Evolutionary conservation across 345 rosid species (phyloP), one percentile per base, ranked within the genome.

Genomic region (Aethionema arabicum): DNA sequence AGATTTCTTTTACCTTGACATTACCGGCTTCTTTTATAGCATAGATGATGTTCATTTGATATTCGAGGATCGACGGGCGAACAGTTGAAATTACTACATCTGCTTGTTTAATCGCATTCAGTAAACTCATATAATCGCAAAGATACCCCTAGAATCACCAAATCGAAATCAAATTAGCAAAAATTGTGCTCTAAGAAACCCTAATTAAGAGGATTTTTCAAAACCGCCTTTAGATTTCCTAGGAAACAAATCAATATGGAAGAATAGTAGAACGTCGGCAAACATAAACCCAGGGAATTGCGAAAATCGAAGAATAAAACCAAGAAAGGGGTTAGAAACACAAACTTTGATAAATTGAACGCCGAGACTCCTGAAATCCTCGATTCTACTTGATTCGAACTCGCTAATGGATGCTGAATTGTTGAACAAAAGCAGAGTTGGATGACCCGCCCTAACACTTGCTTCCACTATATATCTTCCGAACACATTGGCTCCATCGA

Each of bases 21-120:
- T 78, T 82, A 16, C 87, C 85, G 27, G 87, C 87, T 74, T 82
- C 87, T 72, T 80, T 82, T 52, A 85, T 78, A 50, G 90, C 90
- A 7, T 74, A 59, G 7, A 85, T 75, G 72, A 80, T 80, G 74
- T 77, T 82, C 38, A 8, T 69, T 58, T 85, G 87, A 27, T 75
- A 77, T 0, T 16, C 55, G 43, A 82, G 57, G 39, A 56, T 71
- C 16, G 60, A 44, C 11, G 61, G 80, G 7, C 77, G 79, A 12
- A 84, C 73, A 0, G 86, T 72, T 1, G 82, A 77, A 32, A 81
- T 76, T 47, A 84, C 90, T 40, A 81, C 83, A 60, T 81, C 90
- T 7, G 77, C 90, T 54, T 74, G 83, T 66, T 79, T 81, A 4
- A 81, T 67, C 30, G 84, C 85, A 7, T 74, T 74, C 52, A 84